Evolutionary conservation across 2,329 filamentous ascomycete species (phyloP), one percentile per base, ranked within the genome.

Genomic region (Spiromastix sp.): DNA sequence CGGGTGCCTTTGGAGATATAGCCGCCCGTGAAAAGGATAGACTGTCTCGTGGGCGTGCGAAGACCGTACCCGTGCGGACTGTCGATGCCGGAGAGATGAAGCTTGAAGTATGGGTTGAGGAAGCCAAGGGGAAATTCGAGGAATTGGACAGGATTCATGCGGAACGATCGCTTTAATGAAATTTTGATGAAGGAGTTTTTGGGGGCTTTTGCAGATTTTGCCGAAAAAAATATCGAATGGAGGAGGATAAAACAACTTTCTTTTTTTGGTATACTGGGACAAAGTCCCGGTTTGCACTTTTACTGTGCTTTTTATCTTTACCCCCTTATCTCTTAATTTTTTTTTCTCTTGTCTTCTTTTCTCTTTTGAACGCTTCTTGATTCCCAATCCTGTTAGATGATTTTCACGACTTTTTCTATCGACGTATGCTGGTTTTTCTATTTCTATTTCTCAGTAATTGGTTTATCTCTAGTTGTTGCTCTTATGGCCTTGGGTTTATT

Each of bases 21-120:
- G 20, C 19, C 8, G 21, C 18, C 12, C 12, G 25, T 12, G 18
- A 41, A 50, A 56, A 40, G 48, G 47, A 13, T 46, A 36, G 48
- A 42, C 48, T 48, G 32, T 58, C 57, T 15, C 58, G 56, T 39
- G 71, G 68, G 16, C 70, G 72, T 6, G 63, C 65, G 20, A 72
- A 64, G 48, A 76, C 72, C 9, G 71, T 69, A 31, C 74, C 79
- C 1, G 64, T 84, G 29, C 66, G 79, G 43, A 66, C 69, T 20
- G 69, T 83, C 12, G 71, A 78, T 45, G 71, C 74, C 2, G 79
- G 77, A 3, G 74, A 79, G 39, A 72, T 83, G 52, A 61, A 71
- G 16, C 68, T 83, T 48, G 79, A 83, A 52, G 66, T 77, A 38
- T 83, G 77, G 78, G 70, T 82, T 37, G 79, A 84, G 56, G 76